Evolutionary conservation across 202 grass and related monocot species (phyloP).

Genomic region (Hordeum pubiflorum): DNA sequence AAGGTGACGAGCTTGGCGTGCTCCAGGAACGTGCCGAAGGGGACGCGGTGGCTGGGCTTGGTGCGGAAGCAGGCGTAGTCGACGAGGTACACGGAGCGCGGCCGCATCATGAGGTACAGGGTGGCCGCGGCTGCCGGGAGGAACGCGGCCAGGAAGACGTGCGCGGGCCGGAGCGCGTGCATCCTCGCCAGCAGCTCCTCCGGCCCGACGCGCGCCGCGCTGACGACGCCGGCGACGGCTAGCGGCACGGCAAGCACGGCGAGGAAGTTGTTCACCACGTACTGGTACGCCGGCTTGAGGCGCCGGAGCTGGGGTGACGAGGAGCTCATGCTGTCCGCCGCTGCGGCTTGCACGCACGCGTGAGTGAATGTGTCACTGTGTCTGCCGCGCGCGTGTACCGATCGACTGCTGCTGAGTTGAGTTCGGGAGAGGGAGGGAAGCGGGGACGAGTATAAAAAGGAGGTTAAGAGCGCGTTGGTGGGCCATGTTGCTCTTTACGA

Average conservation of each 20-base stretch:
- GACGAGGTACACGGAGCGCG: conserved; percentile 66
- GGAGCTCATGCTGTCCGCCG: conserved; percentile 11
- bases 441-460: not conserved
- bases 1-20: conserved; percentile 23
- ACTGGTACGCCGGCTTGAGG: conserved; percentile 29
- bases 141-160: conserved; percentile 38
- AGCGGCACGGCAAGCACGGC: conserved; percentile 22
- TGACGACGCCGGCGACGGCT: not conserved
- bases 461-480: not conserved
- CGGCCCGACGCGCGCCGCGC: not conserved
- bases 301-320: not conserved
- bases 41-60: conserved; percentile 43
- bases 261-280: conserved; percentile 28
- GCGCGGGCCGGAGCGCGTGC: not conserved
- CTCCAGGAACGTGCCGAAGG: conserved; percentile 72
- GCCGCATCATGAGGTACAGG: conserved; percentile 49
- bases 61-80: conserved; percentile 86
- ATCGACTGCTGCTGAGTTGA: not conserved
- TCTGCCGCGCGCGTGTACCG: not conserved
- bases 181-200: conserved; percentile 21
- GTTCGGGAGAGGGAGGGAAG: not conserved
- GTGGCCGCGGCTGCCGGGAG: conserved; percentile 28
- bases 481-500: not conserved
- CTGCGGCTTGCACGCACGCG: not conserved
- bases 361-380: not conserved